Conservation (phyloP, 2,329 filamentous ascomycete genomes). For the Knoxdaviesia proteae region DNA sequence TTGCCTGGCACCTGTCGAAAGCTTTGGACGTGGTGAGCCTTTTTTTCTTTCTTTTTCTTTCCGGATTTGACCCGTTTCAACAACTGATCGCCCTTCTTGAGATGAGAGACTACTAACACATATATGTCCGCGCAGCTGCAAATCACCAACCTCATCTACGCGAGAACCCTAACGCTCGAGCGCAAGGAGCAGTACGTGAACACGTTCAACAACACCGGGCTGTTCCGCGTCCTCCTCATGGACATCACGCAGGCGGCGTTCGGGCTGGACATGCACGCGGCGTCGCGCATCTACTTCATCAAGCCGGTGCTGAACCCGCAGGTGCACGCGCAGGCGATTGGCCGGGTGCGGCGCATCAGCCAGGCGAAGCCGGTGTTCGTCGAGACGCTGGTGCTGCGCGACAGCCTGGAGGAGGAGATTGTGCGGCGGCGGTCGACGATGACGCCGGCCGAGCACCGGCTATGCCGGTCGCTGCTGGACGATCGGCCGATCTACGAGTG, state of each 20-base stretch:
- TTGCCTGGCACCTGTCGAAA: conserved; percentile 69
- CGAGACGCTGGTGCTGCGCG: conserved; percentile 63
- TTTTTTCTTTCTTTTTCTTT: not conserved
- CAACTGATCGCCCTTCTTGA: too few species aligned
- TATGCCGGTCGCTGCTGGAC: conserved; percentile 34
- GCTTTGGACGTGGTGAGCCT: conserved; percentile 47
- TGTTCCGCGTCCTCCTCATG: conserved; percentile 65
- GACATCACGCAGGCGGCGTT: conserved; percentile 78
- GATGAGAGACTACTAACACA: conserved; percentile 3
- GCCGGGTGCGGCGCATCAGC: conserved; percentile 71
- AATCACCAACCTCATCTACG: conserved; percentile 45
- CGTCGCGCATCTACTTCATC: conserved; percentile 74
- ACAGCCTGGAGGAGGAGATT: conserved; percentile 72
- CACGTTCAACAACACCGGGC: conserved; percentile 49
- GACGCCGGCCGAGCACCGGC: conserved; percentile 43
- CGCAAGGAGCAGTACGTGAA: conserved; percentile 56
- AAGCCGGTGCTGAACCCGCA: conserved; percentile 72
- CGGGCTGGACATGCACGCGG: conserved; percentile 65
- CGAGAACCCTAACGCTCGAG: conserved; percentile 36
- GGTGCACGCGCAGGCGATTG: conserved; percentile 78
- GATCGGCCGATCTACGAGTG: conserved; percentile 36
- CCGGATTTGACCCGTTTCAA: not conserved
- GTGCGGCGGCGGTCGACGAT: conserved; percentile 52
- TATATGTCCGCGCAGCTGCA: conserved; percentile 19
- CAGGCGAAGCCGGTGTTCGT: conserved; percentile 62